These are phyloP conservation scores for Trichophyton benhamiae DNA, from an alignment of 2,329 filamentous ascomycete species.

Conservation along the genomic window DNA sequence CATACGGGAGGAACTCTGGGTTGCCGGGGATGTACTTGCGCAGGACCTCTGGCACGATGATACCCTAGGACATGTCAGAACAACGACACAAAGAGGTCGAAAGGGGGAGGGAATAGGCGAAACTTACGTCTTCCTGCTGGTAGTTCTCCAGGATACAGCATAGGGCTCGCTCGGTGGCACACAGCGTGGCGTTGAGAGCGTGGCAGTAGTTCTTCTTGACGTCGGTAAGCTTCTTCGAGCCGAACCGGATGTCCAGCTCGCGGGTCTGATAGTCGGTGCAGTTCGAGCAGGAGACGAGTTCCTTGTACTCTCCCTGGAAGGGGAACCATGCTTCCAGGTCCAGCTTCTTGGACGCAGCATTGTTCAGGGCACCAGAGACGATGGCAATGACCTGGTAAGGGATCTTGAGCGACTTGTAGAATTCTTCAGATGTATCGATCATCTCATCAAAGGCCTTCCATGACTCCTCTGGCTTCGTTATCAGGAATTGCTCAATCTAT, in stretches of 20 bases:
- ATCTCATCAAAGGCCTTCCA: conserved; percentile 92
- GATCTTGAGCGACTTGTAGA: conserved; percentile 79
- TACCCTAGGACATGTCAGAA: conserved; percentile 41
- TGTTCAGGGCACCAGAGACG: conserved; percentile 91
- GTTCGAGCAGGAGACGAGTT: conserved; percentile 94
- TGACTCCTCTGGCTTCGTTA: conserved; percentile 75
- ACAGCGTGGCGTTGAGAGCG: conserved; percentile 78
- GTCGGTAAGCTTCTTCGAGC: conserved; percentile 73
- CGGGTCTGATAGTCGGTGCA: conserved; percentile 96
- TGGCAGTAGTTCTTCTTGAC: conserved; percentile 89
- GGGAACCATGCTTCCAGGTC: conserved; percentile 96
- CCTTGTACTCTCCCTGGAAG: conserved; percentile 95
- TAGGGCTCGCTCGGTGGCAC: conserved; percentile 79
- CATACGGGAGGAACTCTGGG: conserved; percentile 78
- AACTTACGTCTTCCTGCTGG: conserved; percentile 67
- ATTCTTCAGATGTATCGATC: conserved; percentile 83
- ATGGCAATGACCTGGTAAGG: conserved; percentile 90
- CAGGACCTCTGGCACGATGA: conserved; percentile 69
- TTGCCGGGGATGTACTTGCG: conserved; percentile 82
- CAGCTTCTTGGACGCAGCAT: conserved; percentile 79
- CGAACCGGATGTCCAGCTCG: conserved; percentile 83
- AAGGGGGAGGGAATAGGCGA: not conserved
- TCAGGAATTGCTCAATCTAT: conserved; percentile 62
- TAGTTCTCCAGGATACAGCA: conserved; percentile 97
- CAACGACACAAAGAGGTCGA: not conserved